These are phyloP conservation scores for Aspergillus kassunensis DNA, from an alignment of 495 filamentous ascomycete species.

Conservation along the genomic window DNA sequence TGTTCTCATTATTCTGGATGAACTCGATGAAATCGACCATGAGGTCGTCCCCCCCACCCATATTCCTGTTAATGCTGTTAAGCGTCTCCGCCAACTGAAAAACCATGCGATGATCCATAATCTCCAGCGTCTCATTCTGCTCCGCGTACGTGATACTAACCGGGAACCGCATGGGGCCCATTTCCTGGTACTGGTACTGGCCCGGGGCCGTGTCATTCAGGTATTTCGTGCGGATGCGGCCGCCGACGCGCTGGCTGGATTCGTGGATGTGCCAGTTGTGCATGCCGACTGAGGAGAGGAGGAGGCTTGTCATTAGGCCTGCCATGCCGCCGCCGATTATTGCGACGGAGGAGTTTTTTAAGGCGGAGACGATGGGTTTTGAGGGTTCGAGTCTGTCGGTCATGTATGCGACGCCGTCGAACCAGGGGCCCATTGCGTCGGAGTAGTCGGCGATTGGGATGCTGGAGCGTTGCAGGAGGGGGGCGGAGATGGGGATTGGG, in stretches of 20 bases:
- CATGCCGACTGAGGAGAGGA: constrained; percentile 51
- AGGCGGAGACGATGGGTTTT: constrained; percentile 48
- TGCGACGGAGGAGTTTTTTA: constrained; percentile 45
- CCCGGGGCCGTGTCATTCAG: constrained; percentile 51
- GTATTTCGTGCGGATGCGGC: constrained; percentile 61
- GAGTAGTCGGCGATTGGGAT: constrained; percentile 33
- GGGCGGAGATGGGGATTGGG: constrained; percentile 19
- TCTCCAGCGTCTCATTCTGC: constrained; percentile 52
- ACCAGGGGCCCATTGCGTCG: constrained; percentile 64
- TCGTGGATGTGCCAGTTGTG: constrained; percentile 55
- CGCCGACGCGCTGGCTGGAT: constrained; percentile 46
- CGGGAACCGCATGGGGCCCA: constrained; percentile 69
- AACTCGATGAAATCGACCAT: constrained; percentile 64
- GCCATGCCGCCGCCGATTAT: constrained; percentile 69
- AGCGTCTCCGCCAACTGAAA: constrained; percentile 59
- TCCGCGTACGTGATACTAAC: constrained; percentile 44
- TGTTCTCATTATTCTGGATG: constrained; percentile 52
- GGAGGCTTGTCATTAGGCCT: constrained; percentile 55
- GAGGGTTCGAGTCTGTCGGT: constrained; percentile 49
- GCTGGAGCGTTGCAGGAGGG: constrained; percentile 22
- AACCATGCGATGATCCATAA: constrained; percentile 57
- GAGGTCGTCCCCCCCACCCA: constrained; percentile 40
- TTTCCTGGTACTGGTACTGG: constrained; percentile 70
- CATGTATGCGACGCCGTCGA: constrained; percentile 62
- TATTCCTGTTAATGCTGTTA: constrained; percentile 57